Conservation (phyloP, 176 grass and related monocot genomes). For the Ananas comosus region DNA sequence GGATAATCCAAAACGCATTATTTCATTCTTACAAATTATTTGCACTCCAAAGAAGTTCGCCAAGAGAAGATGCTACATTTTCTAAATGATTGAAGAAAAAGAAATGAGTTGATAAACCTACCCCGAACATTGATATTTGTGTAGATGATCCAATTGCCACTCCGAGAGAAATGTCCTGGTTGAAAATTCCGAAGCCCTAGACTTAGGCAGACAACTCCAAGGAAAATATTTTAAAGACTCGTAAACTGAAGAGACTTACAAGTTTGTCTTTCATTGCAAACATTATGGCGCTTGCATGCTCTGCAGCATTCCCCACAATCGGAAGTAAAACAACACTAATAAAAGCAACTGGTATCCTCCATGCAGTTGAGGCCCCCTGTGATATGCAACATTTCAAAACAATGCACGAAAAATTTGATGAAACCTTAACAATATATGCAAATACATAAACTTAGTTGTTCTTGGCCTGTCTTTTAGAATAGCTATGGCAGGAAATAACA, state of each 20-base stretch:
- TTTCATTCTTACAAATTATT: not conserved
- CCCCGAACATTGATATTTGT: slow-evolving; percentile 86
- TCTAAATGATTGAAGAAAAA: not conserved
- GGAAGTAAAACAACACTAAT: slow-evolving; percentile 83
- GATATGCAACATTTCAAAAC: slow-evolving; percentile 9
- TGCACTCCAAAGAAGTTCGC: not conserved
- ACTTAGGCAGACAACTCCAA: slow-evolving; percentile 33
- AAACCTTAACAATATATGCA: slow-evolving; percentile 4
- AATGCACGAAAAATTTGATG: not conserved
- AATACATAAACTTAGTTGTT: no score
- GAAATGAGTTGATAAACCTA: slow-evolving; percentile 9
- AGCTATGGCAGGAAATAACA: no score
- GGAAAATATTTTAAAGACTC: slow-evolving; percentile 38
- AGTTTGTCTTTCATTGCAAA: slow-evolving; percentile 86
- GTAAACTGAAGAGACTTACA: slow-evolving; percentile 25
- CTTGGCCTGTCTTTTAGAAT: no score
- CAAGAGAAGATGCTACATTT: not conserved
- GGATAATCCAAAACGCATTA: not conserved
- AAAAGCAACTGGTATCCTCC: slow-evolving; percentile 60
- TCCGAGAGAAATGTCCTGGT: slow-evolving; percentile 62
- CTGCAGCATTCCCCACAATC: slow-evolving; percentile 72
- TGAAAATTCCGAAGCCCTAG: not conserved
- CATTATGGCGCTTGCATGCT: slow-evolving; percentile 66
- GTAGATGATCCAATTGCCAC: slow-evolving; percentile 74
- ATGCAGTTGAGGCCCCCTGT: slow-evolving; percentile 49